Evolutionary conservation across 2,329 filamentous ascomycete species (phyloP), one percentile per base, ranked within the genome.

Genomic region (Colletotrichum sp.): DNA sequence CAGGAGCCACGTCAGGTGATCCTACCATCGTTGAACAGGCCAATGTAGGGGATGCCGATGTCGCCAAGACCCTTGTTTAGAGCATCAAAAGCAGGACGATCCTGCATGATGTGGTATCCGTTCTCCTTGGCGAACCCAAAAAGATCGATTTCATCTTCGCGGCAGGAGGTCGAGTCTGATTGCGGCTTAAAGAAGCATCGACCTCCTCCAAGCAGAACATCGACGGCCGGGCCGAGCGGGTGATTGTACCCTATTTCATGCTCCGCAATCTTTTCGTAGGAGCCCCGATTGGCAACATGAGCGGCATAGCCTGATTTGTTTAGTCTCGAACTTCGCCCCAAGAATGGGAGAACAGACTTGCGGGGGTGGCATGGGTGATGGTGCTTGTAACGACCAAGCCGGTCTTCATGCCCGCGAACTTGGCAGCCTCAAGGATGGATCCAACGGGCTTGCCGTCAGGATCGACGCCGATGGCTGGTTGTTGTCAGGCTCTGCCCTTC

Each of bases 301-400:
- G 84, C 79, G 28, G 81, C 81, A 76, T 83, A 85, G 64, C 75
- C 79, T 80, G 39, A 30, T 43, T 28, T 12, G 48, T 43, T n/a
- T 10, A 25, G 16, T 8, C 25, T 30, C 6, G 9, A 7, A 7
- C 6, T n/a, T 13, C 6, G 60, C 5, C 13, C 22, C 43, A 52
- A 15, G 22, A 25, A 36, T 18, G 22, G 34, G 8, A 16, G 25
- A n/a, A 69, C 76, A 10, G 62, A 79, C 82, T 81, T 5, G 82
- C 79, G 39, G 78, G 81, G 18, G 79, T 84, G 66, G 78, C 81
- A 69, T 86, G 82, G 77, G 84, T 86, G 78, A 86, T 86, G 36
- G 81, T 83, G 9, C 81, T 84, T 3, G 85, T 86, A 6, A 85
- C 85, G n/a, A 86, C 84, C n/a, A 86, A 81, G 15, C 84, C 84